Evolutionary conservation across 495 filamentous ascomycete genomes (phyloP), one percentile per base, ranked within the genome.

Genomic region (Amorphotheca resinae): DNA sequence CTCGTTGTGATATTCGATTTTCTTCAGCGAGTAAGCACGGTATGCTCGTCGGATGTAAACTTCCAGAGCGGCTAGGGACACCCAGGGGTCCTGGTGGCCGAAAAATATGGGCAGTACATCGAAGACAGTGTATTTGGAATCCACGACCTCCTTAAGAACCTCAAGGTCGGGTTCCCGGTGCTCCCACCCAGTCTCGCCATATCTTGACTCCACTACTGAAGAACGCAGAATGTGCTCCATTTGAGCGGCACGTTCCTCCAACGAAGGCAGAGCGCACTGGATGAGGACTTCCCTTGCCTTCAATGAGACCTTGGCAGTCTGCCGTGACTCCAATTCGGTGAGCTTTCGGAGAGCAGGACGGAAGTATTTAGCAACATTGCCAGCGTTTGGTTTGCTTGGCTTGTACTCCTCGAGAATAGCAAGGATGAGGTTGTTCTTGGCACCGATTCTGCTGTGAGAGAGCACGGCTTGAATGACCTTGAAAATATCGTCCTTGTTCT

Each of bases 151-250:
- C 66, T 93, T 91, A 60, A 98, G 76, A 53, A 88, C 69, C 32
- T 86, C 77, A 38, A 87, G 64, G 57, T 81, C 79, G 14, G 91
- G 91, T 56, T 94, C 85, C 49, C 93, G 76, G 64, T 98, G 91
- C 38, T 94, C 88, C 87, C 86, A 95, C 33, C 89, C 87, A 32
- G 85, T 93, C 69, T 98, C 91, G 23, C 91, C 91, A 58, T 98
- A 98, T 52, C 84, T 78, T 30, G 88, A 93, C 62, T 96, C 87
- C 5, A 95, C 77, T n/a, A 98, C 91, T 1, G 93, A 88, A 25
- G 91, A 93, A 30, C 89, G 85, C 23, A 98, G 73, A 53, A 98
- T 98, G 63, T 95, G 89, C 66, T 96, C 93, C 91, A 98, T 95
- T 65, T 98, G 91, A 25, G 80, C 75, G 5, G 84, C 79, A 50